These are phyloP conservation scores for Epichloe festucae DNA, from an alignment of 2,329 filamentous ascomycete genomes.

Conservation along the genomic window DNA sequence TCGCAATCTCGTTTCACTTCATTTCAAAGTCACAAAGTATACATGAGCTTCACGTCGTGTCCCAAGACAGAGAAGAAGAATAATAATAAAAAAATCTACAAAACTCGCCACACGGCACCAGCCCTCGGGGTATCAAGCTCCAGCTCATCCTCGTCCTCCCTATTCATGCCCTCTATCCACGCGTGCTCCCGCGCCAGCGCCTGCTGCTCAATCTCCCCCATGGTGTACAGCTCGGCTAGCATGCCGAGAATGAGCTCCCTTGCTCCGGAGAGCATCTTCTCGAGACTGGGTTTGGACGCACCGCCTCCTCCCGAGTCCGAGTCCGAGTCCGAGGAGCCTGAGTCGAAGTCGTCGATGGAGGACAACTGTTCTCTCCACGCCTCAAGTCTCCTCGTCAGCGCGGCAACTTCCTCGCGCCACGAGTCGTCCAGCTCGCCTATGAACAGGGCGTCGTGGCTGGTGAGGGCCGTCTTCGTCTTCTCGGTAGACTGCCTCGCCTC, in stretches of 20 bases:
- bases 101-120: constrained; percentile 35
- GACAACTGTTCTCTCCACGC: constrained; percentile 36
- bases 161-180: constrained; percentile 45
- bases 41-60: too few relatives aligned
- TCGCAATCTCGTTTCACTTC: too few relatives aligned
- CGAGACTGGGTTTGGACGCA: constrained; percentile 24
- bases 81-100: constrained; percentile 11
- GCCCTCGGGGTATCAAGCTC: constrained; percentile 23
- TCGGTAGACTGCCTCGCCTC: constrained; percentile 27
- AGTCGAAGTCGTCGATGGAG: constrained; percentile 20
- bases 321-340: constrained; percentile 11
- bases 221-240: constrained; percentile 47
- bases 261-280: constrained; percentile 34
- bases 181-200: constrained; percentile 41
- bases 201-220: constrained; percentile 47
- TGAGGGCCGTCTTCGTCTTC: constrained; percentile 17
- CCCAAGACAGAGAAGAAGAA: too few relatives aligned
- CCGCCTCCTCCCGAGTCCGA: constrained; percentile 6
- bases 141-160: constrained; percentile 25
- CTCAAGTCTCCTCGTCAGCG: constrained; percentile 40
- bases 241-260: constrained; percentile 41
- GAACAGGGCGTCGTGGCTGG: constrained; percentile 26
- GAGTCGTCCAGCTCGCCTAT: constrained; percentile 39
- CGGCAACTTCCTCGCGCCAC: constrained; percentile 47
- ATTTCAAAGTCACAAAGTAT: too few relatives aligned